Base-by-base conservation (phyloP, 2,329 filamentous ascomycete species). In the Aspergillus novoparasiticus region DNA sequence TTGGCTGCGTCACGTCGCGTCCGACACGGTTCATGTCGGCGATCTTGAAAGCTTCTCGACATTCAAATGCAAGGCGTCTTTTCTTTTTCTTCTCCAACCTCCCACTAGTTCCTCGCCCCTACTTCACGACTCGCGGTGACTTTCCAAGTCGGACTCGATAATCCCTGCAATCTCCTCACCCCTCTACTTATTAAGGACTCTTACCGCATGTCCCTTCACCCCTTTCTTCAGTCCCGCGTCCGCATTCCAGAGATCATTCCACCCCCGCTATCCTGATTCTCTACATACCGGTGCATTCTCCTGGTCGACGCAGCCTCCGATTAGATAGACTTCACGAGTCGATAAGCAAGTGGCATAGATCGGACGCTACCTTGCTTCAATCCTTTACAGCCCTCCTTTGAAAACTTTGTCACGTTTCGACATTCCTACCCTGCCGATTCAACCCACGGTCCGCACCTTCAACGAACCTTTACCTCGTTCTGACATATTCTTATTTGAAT, bases 1-100 rank as follows among this genome's bases (percentile, higher is more conserved):
- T 76, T 76, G 74, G 75, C 71, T 73, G 63, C 69, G 72, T 75
- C 74, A 76, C 76, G 76, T 78, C 77, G 76, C 76, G 77, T 78
- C 67, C 34, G 55, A 72, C 73, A 75, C 75, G 74, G 71, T 70
- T 71, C 66, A 68, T 50, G 58, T 68, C 66, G 64, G 67, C 66
- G 73, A 73, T 75, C 73, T 65, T 68, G 69, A 61, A 64, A 72
- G 71, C 73, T 73, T 72, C 71, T 71, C 61, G 63, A 58, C 53
- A 62, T 53, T 57, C 61, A 60, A 59, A 75, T 73, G 73, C 71
- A 76, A 76, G 73, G 74, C 67, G 68, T 72, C 68, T 64, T 64
- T 57, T 45, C 54, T 19, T 62, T 56, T 50, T 63, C 66, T 62
- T 59, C 62, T 68, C 66, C 63, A 62, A 62, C 68, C 68, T 66